These are phyloP conservation scores for Phoma herbarum DNA, from an alignment of 2,329 filamentous ascomycete species.

Conservation along the genomic window DNA sequence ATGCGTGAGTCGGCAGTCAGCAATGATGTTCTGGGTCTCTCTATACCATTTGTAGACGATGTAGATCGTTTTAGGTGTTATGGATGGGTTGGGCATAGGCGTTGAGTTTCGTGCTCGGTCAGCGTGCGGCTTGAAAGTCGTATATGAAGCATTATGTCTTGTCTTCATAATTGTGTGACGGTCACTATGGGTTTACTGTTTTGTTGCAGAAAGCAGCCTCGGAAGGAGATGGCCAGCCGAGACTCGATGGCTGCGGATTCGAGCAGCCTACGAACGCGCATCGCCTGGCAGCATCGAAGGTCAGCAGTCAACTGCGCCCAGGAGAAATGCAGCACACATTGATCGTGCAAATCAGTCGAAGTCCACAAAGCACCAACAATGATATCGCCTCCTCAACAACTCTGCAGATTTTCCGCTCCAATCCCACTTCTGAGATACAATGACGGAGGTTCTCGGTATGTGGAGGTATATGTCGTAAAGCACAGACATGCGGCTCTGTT, in stretches of 20 bases:
- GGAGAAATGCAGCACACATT: neutral
- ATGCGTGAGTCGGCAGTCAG: neutral
- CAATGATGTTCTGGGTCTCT: neutral
- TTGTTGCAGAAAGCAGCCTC: neutral
- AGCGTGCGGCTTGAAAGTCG: neutral
- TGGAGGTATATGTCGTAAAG: conserved; percentile 10
- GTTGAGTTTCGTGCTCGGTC: neutral
- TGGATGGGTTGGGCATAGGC: neutral
- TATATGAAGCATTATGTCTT: neutral
- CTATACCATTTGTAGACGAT: neutral
- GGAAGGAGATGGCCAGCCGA: neutral
- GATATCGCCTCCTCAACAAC: neutral
- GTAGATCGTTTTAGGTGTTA: neutral
- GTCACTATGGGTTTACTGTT: neutral
- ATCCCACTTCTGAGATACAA: neutral
- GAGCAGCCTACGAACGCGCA: neutral
- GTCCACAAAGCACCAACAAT: neutral
- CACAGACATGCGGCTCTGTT: conserved; percentile 22
- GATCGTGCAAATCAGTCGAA: no score
- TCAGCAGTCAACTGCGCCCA: neutral
- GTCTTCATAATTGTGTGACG: neutral
- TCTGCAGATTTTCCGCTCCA: conserved; percentile 5
- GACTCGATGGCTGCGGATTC: neutral
- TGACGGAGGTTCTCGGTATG: conserved; percentile 16
- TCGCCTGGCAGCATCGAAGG: neutral